Evolutionary conservation across 1,284 basidiomycete species (phyloP).

Genomic region (Ustilago hordei): DNA sequence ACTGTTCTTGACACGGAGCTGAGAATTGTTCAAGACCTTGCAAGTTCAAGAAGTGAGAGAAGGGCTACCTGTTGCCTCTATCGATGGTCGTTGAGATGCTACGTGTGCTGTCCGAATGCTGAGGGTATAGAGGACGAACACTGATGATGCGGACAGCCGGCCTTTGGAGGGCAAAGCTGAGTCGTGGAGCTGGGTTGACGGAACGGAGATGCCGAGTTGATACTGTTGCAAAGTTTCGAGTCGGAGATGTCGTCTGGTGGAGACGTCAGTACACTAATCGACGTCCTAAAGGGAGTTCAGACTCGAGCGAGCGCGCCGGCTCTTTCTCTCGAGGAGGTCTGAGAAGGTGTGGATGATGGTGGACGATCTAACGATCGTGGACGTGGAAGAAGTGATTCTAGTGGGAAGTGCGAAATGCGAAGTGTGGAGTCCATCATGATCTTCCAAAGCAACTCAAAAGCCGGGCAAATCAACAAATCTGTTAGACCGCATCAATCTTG

Average conservation of each 20-base stretch:
- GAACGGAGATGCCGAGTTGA: neutral
- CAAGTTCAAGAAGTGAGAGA: too few relatives aligned
- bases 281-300: neutral
- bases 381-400: neutral
- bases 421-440: slow-evolving; percentile 8
- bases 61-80: neutral
- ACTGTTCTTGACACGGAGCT: too few relatives aligned
- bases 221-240: neutral
- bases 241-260: neutral
- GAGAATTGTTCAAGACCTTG: too few relatives aligned
- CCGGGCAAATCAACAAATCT: neutral
- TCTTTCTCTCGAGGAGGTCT: neutral
- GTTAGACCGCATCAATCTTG: neutral
- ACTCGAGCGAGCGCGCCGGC: neutral
- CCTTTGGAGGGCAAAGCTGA: neutral
- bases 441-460: slow-evolving; percentile 11
- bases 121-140: neutral
- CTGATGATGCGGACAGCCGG: neutral
- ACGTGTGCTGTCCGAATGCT: slow-evolving; percentile 2
- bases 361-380: neutral
- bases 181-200: neutral
- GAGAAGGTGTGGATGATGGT: neutral
- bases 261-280: neutral
- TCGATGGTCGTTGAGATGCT: neutral
- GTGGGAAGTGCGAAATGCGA: neutral